These are phyloP conservation scores for Phascolomyces articulosus DNA, from an alignment of 371 early-diverging fungal species.

Conservation along the genomic window DNA sequence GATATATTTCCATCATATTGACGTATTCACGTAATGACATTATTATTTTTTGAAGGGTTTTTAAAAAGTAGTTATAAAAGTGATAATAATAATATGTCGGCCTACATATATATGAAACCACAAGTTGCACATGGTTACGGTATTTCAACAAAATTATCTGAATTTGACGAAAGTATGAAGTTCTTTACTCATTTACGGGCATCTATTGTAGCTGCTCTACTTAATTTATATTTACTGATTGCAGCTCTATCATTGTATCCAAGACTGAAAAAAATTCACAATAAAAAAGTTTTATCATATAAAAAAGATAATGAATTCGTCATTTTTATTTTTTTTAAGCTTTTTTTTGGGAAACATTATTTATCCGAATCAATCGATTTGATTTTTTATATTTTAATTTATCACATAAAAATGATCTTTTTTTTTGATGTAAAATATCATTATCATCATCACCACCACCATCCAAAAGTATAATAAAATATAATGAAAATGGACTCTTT, in stretches of 20 bases:
- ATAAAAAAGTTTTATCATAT: background rate
- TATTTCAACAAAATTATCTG: no score
- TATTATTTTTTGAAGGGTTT: no score
- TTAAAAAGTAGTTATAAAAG: no score
- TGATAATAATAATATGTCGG: no score
- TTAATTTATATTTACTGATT: background rate
- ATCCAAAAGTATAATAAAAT: no score
- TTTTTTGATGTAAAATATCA: background rate
- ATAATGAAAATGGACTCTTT: no score
- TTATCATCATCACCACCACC: no score
- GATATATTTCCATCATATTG: no score
- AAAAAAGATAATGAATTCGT: background rate
- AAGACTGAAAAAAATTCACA: conserved; percentile 5
- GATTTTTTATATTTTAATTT: background rate
- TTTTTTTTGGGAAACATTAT: background rate
- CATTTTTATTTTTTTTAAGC: no score
- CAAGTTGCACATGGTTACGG: background rate
- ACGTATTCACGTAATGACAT: no score
- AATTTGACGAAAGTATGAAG: background rate
- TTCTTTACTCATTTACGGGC: conserved; percentile 17
- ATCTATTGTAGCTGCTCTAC: conserved; percentile 15
- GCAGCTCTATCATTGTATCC: conserved; percentile 18
- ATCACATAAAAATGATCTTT: background rate
- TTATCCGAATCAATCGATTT: background rate
- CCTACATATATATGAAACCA: no score